phyloP scores from a whole-genome alignment of 768 basidiomycete species.

The Mycena leptocephala region DNA sequence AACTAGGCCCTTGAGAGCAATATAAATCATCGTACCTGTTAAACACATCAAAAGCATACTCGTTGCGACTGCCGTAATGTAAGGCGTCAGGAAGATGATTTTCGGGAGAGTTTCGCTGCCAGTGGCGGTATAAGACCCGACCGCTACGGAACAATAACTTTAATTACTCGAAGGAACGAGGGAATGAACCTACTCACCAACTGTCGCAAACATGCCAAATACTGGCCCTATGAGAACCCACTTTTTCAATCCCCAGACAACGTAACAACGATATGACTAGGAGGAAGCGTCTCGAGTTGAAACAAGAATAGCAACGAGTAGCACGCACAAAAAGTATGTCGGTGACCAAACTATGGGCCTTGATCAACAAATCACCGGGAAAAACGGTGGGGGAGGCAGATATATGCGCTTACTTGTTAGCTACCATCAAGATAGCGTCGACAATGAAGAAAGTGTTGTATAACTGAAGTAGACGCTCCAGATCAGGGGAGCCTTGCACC shows the following conservation, averaged over 20 bases:
- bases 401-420: slow-evolving; percentile 16
- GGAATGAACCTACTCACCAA: slow-evolving; percentile 3
- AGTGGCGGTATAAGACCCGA: neutral
- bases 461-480: slow-evolving; percentile 1
- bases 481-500: neutral
- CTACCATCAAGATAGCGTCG: slow-evolving; percentile 10
- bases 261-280: slow-evolving; percentile 18
- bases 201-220: slow-evolving; percentile 9
- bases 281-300: neutral
- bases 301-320: neutral
- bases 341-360: neutral
- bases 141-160: neutral
- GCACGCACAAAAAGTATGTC: slow-evolving; percentile 13
- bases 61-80: slow-evolving; percentile 8
- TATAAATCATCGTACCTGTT: slow-evolving; percentile 13
- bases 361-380: neutral
- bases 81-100: slow-evolving; percentile 4
- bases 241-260: slow-evolving; percentile 18
- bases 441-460: slow-evolving; percentile 4
- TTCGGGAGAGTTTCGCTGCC: slow-evolving; percentile 1
- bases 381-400: neutral
- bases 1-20: neutral
- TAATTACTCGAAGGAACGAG: neutral
- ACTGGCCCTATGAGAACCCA: slow-evolving; percentile 5
- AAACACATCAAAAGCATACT: slow-evolving; percentile 12